Conservation (phyloP, 2,329 filamentous ascomycete species). For the Colletotrichum tofieldiae region DNA sequence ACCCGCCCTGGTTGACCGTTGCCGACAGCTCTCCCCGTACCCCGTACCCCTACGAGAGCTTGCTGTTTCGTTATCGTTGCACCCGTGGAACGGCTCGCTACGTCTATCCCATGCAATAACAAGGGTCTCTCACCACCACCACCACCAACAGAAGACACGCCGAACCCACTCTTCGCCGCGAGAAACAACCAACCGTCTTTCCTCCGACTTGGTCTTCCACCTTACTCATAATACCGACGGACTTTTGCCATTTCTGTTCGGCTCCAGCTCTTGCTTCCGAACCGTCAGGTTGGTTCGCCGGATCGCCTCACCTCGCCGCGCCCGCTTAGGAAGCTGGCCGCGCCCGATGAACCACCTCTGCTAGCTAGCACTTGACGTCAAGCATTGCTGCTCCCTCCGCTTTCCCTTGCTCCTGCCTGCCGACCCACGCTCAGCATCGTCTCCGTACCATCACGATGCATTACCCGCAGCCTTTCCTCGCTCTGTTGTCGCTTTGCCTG, state of each 20-base stretch:
- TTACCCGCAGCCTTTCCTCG: conserved; percentile 45
- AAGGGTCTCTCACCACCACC: conserved; percentile 11
- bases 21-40: conserved; percentile 1
- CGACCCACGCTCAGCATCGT: background rate
- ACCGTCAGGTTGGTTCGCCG: conserved; percentile 27
- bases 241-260: conserved; percentile 9
- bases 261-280: conserved; percentile 23
- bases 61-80: conserved; percentile 5
- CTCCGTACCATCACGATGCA: conserved; percentile 31
- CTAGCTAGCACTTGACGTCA: conserved; percentile 19
- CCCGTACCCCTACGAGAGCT: background rate
- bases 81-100: conserved; percentile 1
- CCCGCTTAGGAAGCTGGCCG: conserved; percentile 2
- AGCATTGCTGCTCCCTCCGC: background rate
- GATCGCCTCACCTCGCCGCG: conserved; percentile 14
- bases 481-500: conserved; percentile 48
- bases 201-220: conserved; percentile 16
- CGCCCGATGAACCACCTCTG: conserved; percentile 26
- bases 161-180: conserved; percentile 35
- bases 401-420: background rate
- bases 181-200: background rate
- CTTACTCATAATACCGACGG: conserved; percentile 4
- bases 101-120: background rate
- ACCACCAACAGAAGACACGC: background rate
- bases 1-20: background rate